These are phyloP conservation scores for Hygrophorus pudorinus DNA, from an alignment of 768 basidiomycete genomes.

Conservation along the genomic window DNA sequence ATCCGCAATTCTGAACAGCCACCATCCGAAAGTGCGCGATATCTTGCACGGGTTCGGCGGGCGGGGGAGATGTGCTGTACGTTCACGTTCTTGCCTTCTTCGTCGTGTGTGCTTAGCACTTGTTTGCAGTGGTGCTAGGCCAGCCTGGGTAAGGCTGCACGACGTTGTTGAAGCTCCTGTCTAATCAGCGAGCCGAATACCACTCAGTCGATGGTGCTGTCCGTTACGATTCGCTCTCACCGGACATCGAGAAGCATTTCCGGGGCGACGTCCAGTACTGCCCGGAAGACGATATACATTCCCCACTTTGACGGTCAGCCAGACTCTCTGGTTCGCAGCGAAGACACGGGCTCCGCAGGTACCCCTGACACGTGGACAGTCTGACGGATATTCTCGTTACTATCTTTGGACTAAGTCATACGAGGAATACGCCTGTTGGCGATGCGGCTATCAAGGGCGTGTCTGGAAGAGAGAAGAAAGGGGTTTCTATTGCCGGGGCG, in stretches of 20 bases:
- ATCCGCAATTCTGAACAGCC: slow-evolving; percentile 30
- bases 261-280: slow-evolving; percentile 77
- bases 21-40: slow-evolving; percentile 53
- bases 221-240: slow-evolving; percentile 65
- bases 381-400: slow-evolving; percentile 51
- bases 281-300: slow-evolving; percentile 85
- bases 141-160: slow-evolving; percentile 80
- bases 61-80: slow-evolving; percentile 72
- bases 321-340: slow-evolving; percentile 65
- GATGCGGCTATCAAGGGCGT: slow-evolving; percentile 69
- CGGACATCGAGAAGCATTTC: slow-evolving; percentile 54
- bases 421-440: slow-evolving; percentile 64
- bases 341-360: slow-evolving; percentile 57
- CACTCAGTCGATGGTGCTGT: slow-evolving; percentile 61
- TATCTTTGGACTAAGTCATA: slow-evolving; percentile 70
- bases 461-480: slow-evolving; percentile 70
- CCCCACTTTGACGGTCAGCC: slow-evolving; percentile 65
- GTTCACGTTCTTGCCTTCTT: too few species aligned
- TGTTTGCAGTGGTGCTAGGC: slow-evolving; percentile 62
- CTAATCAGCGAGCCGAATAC: slow-evolving; percentile 66
- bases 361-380: slow-evolving; percentile 29
- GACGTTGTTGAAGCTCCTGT: slow-evolving; percentile 72
- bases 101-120: too few species aligned
- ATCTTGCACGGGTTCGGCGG: slow-evolving; percentile 58
- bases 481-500: slow-evolving; percentile 69